phyloP scores from a whole-genome alignment of 352 stramenopile genomes.

The Peronospora tabacina region DNA sequence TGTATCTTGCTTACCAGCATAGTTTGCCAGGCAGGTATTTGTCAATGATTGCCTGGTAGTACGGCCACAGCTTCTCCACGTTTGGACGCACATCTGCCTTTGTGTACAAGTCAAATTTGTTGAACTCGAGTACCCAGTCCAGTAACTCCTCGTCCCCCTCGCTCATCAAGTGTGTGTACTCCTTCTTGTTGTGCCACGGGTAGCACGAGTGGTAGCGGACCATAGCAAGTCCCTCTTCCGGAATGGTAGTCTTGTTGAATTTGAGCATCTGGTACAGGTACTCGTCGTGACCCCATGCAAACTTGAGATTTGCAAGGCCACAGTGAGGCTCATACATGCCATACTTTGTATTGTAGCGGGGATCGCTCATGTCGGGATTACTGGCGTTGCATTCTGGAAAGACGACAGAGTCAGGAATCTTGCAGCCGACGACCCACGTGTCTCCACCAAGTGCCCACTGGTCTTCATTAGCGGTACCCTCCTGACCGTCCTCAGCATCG shows the following conservation, averaged over 20 bases:
- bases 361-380: slow-evolving; percentile 87
- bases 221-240: slow-evolving; percentile 88
- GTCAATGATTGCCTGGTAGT: slow-evolving; percentile 88
- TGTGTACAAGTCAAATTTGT: slow-evolving; percentile 93
- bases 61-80: slow-evolving; percentile 85
- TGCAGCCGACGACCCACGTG: slow-evolving; percentile 89
- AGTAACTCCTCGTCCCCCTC: slow-evolving; percentile 78
- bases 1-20: not conserved
- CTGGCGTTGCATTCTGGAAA: slow-evolving; percentile 87
- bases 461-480: slow-evolving; percentile 79
- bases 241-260: slow-evolving; percentile 84
- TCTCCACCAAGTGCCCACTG: slow-evolving; percentile 91
- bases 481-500: slow-evolving; percentile 68
- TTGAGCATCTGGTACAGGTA: slow-evolving; percentile 93
- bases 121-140: slow-evolving; percentile 90
- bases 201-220: slow-evolving; percentile 92
- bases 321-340: slow-evolving; percentile 88
- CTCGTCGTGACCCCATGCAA: slow-evolving; percentile 90
- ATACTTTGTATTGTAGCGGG: slow-evolving; percentile 73
- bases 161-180: slow-evolving; percentile 86
- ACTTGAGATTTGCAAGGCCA: slow-evolving; percentile 85
- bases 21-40: slow-evolving; percentile 76
- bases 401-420: slow-evolving; percentile 82
- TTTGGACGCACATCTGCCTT: slow-evolving; percentile 79
- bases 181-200: slow-evolving; percentile 90